These are phyloP conservation scores for Debaryomyces nepalensis DNA, from an alignment of 1,139 yeast species.

Conservation along the genomic window DNA sequence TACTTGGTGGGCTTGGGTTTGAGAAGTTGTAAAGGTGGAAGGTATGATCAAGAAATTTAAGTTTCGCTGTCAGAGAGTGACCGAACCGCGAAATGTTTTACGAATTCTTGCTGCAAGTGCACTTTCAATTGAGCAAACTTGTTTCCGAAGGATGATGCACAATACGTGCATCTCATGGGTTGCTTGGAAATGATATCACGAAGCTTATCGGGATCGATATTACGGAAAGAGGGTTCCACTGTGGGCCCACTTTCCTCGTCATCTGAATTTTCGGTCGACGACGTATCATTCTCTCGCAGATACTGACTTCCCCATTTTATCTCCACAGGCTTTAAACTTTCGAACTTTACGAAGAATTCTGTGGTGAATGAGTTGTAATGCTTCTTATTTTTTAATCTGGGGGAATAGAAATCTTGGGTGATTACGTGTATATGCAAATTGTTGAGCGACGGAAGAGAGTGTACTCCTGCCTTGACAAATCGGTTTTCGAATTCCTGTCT, in stretches of 20 bases:
- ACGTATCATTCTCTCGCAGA: neutral
- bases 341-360: slow-evolving; percentile 62
- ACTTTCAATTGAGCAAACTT: slow-evolving; percentile 51
- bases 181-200: slow-evolving; percentile 29
- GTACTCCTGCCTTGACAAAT: slow-evolving; percentile 66
- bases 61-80: too few species aligned
- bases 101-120: slow-evolving; percentile 54
- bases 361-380: slow-evolving; percentile 79
- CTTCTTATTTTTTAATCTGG: slow-evolving; percentile 57
- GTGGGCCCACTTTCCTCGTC: slow-evolving; percentile 13
- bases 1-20: too few species aligned
- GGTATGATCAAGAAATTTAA: too few species aligned
- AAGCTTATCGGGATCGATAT: slow-evolving; percentile 22
- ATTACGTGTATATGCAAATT: slow-evolving; percentile 77
- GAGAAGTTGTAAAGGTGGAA: too few species aligned
- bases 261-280: slow-evolving; percentile 15
- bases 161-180: slow-evolving; percentile 55
- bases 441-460: slow-evolving; percentile 68
- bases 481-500: slow-evolving; percentile 29
- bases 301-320: neutral
- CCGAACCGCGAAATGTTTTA: slow-evolving; percentile 19
- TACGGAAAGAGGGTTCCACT: slow-evolving; percentile 22
- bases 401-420: slow-evolving; percentile 64
- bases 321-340: slow-evolving; percentile 22
- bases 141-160: slow-evolving; percentile 50